Conservation (phyloP, 768 basidiomycete species). For the Xerocomus brunneocitrinus region DNA sequence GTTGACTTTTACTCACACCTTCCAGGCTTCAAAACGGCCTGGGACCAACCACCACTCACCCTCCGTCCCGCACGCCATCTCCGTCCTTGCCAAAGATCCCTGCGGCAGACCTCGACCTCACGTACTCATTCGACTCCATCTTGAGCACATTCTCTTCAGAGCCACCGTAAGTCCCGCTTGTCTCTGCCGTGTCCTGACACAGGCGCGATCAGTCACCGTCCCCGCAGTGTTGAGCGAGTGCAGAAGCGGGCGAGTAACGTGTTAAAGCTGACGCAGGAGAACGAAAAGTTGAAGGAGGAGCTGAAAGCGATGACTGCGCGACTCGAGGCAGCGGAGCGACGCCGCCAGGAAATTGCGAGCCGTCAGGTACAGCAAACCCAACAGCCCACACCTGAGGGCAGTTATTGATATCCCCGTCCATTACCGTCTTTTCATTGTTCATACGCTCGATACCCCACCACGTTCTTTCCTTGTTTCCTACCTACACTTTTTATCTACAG, state of each 20-base stretch:
- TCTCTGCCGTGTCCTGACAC: slow-evolving; percentile 16
- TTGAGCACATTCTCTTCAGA: slow-evolving; percentile 28
- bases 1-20: slow-evolving; percentile 18
- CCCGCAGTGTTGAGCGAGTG: slow-evolving; percentile 32
- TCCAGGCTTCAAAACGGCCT: slow-evolving; percentile 21
- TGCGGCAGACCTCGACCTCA: slow-evolving; percentile 39
- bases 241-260: slow-evolving; percentile 78
- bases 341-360: slow-evolving; percentile 42
- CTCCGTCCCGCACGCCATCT: slow-evolving; percentile 27
- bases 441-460: slow-evolving; percentile 26
- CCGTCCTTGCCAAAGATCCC: slow-evolving; percentile 52
- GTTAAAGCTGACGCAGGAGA: slow-evolving; percentile 70
- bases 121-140: slow-evolving; percentile 41
- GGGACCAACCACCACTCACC: slow-evolving; percentile 9
- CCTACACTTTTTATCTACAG: slow-evolving; percentile 7
- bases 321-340: slow-evolving; percentile 69
- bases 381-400: slow-evolving; percentile 13
- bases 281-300: slow-evolving; percentile 72
- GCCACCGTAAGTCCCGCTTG: slow-evolving; percentile 45
- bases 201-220: slow-evolving; percentile 32
- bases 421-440: slow-evolving; percentile 22
- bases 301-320: slow-evolving; percentile 71
- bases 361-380: slow-evolving; percentile 30
- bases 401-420: slow-evolving; percentile 25
- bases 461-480: slow-evolving; percentile 18